Conservation (phyloP, 108 stramenopile genomes). For the Cyclotella baltica region DNA sequence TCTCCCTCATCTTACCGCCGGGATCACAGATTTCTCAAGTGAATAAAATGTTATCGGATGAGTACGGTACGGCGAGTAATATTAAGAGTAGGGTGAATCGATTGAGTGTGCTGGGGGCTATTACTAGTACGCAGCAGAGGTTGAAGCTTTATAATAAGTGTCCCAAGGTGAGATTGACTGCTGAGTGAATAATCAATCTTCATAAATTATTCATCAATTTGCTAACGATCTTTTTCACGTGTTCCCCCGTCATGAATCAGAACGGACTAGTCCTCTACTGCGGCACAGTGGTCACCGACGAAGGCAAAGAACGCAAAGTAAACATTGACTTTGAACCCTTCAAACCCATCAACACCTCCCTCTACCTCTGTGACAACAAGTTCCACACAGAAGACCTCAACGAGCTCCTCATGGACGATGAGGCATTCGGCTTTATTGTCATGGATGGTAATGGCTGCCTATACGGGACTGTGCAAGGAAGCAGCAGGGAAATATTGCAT, state of each 20-base stretch:
- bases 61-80: conserved; percentile 99
- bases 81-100: conserved; percentile 99
- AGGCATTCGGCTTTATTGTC: conserved; percentile 98
- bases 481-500: conserved; percentile 94
- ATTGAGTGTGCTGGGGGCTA: conserved; percentile 96
- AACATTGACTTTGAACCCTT: conserved; percentile 99
- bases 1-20: conserved; percentile 97
- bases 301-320: conserved; percentile 98
- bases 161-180: conserved; percentile 67
- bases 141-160: conserved; percentile 97
- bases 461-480: conserved; percentile 96
- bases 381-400: conserved; percentile 98
- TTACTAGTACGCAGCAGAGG: conserved; percentile 98
- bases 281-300: conserved; percentile 98
- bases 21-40: conserved; percentile 95
- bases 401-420: conserved; percentile 98
- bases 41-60: conserved; percentile 98
- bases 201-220: not conserved
- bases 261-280: conserved; percentile 97
- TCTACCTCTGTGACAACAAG: conserved; percentile 99
- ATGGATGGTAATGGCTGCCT: conserved; percentile 99
- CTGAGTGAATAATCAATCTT: not conserved
- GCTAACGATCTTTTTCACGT: not conserved
- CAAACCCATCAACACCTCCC: conserved; percentile 99
- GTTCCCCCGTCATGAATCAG: not conserved